phyloP scores from a whole-genome alignment of 2,329 filamentous ascomycete genomes.

The Pestalotiopsis sp. region DNA sequence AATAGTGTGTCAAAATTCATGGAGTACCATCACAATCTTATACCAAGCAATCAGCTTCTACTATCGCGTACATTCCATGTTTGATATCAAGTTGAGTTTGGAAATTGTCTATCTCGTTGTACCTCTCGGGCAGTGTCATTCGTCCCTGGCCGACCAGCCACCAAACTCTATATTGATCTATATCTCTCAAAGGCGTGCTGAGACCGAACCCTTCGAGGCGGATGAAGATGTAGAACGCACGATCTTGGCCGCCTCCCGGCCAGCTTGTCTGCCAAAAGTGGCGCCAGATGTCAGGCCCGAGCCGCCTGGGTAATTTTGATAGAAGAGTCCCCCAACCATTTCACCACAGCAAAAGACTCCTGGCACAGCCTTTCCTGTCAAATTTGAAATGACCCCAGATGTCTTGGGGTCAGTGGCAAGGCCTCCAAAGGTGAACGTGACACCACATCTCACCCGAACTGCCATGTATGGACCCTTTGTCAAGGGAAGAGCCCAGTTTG shows the following conservation, averaged over 20 bases:
- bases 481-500: conserved; percentile 67
- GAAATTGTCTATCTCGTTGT: neutral
- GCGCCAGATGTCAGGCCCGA: conserved; percentile 63
- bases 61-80: neutral
- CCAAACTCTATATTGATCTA: neutral
- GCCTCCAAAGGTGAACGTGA: conserved; percentile 72
- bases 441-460: conserved; percentile 65
- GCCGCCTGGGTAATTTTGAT: conserved; percentile 65
- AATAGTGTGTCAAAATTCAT: neutral
- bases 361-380: conserved; percentile 47
- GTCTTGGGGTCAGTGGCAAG: conserved; percentile 58
- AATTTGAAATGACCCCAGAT: conserved; percentile 48
- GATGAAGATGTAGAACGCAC: neutral
- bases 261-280: conserved; percentile 50
- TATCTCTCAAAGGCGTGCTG: neutral
- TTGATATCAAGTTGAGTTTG: neutral
- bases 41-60: neutral
- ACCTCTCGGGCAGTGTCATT: neutral
- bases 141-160: too few relatives aligned
- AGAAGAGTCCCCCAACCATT: conserved; percentile 68
- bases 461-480: conserved; percentile 61
- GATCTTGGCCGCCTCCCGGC: conserved; percentile 33
- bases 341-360: conserved; percentile 66
- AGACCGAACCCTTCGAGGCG: neutral
- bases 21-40: neutral